phyloP scores from a whole-genome alignment of 352 stramenopile genomes.

The Globisporangium cystogenes region DNA sequence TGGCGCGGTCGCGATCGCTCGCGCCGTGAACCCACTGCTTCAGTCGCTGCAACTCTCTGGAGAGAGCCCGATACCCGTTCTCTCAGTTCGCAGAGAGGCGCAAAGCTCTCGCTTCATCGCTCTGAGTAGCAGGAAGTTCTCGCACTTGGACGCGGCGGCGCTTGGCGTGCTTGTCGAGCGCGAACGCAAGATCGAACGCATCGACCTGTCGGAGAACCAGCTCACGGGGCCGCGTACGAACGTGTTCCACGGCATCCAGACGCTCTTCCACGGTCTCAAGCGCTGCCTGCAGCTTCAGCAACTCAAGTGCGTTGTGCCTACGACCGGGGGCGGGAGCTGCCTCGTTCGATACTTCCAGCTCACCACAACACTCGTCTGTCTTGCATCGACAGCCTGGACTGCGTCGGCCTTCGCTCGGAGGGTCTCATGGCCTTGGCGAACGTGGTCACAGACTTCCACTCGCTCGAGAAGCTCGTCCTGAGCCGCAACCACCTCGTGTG shows the following conservation, averaged over 20 bases:
- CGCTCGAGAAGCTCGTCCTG: conserved; percentile 43
- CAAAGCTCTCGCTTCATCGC: conserved; percentile 19
- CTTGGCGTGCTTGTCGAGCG: conserved; percentile 46
- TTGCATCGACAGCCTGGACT: conserved; percentile 20
- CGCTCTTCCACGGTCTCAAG: conserved; percentile 38
- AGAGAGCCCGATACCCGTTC: conserved; percentile 21
- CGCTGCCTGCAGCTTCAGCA: conserved; percentile 40
- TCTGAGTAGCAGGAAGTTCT: conserved; percentile 27
- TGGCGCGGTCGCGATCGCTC: conserved; percentile 29
- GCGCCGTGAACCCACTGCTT: conserved; percentile 23
- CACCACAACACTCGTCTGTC: not conserved
- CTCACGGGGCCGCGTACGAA: conserved; percentile 42
- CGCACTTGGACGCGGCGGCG: conserved; percentile 53
- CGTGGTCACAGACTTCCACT: conserved; percentile 26
- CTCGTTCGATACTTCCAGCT: not conserved
- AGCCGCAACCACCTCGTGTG: conserved; percentile 36
- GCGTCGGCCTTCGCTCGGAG: conserved; percentile 38
- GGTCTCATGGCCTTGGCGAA: conserved; percentile 44
- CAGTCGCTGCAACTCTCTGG: conserved; percentile 50
- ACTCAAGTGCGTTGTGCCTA: conserved; percentile 38
- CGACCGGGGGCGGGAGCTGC: not conserved
- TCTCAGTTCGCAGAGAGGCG: conserved; percentile 21
- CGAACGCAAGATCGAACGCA: conserved; percentile 37
- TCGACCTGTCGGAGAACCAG: conserved; percentile 49
- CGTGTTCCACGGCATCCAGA: conserved; percentile 51